Evolutionary conservation across 139 green algal species (phyloP), one percentile per base, ranked within the genome.

Genomic region (Raphidocelis subcapitata): DNA sequence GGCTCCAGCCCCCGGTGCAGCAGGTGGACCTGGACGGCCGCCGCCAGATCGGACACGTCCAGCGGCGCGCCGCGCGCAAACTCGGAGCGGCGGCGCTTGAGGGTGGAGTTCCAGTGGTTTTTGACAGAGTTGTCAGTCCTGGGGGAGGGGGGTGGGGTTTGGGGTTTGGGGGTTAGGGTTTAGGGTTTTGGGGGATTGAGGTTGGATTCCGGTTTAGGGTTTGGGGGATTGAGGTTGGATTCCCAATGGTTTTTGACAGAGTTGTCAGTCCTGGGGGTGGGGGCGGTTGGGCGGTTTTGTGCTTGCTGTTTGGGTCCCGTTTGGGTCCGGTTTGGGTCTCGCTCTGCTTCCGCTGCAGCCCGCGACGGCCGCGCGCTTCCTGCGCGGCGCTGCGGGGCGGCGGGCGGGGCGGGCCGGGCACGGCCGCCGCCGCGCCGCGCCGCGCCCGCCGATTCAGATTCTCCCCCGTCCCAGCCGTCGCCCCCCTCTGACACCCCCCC

Each of bases 201-300:
- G 24, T 28, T 14, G 8, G 24, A 35, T 35, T 62, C 5, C 55
- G 8, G 8, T 16, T 14, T 62, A 62, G n/a, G 54, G 33, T 56
- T 35, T 24, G 5, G 51, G 32, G 62, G 62, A 51, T 87, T 89
- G 3, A 94, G 78, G 10, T 88, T 94, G 31, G 77, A 84, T 67
- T 94, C 91, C 88, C 88, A 94, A 68, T 94, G 89, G 69, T 94
- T 94, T 69, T 94, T 94, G 2, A 94, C 85, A 2, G 84, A 82
- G 47, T 94, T 94, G 67, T 93, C 85, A 18, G 89, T 94, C 60
- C 89, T 85, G 65, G 56, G 65, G 41, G 47, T 26, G n/a, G 14
- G 31, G 26, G 8, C 5, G 55, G 10, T 15, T 8, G 5, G 26
- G 14, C 24, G 16, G 14, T 16, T 62, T 31, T 29, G n/a, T 28